phyloP scores from a whole-genome alignment of 441 rosid species.

The Pelargonium cotyledonis region DNA sequence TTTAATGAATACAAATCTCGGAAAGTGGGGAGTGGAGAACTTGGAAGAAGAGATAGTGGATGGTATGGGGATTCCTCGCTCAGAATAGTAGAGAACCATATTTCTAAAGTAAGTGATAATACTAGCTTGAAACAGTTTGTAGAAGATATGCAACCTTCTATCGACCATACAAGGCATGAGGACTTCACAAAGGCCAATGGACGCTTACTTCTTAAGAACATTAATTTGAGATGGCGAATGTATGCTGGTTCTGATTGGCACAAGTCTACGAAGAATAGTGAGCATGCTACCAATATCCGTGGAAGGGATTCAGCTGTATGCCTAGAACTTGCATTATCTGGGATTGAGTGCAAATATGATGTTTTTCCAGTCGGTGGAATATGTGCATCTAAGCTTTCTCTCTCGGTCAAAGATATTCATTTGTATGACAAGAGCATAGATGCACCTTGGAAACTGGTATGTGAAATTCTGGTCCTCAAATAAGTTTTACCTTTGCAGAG shows the following conservation, averaged over 20 bases:
- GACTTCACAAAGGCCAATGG: conserved; percentile 47
- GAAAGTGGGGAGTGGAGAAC: conserved; percentile 34
- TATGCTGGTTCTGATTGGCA: conserved; percentile 84
- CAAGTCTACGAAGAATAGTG: conserved; percentile 30
- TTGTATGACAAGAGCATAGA: conserved; percentile 63
- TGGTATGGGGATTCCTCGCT: conserved; percentile 69
- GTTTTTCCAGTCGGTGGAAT: conserved; percentile 56
- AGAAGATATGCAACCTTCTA: conserved; percentile 39
- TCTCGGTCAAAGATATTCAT: conserved; percentile 63
- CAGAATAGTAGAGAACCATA: conserved; percentile 74
- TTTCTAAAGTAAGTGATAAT: conserved; percentile 51
- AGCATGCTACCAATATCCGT: conserved; percentile 20
- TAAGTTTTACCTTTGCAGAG: conserved; percentile 10
- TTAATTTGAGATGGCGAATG: conserved; percentile 76
- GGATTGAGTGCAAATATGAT: conserved; percentile 57
- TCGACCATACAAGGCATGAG: conserved; percentile 30
- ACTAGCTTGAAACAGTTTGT: conserved; percentile 34
- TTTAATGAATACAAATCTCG: conserved; percentile 16
- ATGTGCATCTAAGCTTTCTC: conserved; percentile 63
- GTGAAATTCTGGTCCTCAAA: conserved; percentile 12
- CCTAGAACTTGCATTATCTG: conserved; percentile 66
- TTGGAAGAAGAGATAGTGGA: conserved; percentile 57
- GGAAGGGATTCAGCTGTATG: conserved; percentile 57
- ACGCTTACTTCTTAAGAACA: conserved; percentile 50
- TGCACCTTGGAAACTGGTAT: conserved; percentile 89